phyloP scores from a whole-genome alignment of 371 early-diverging fungal species.

The Neoconidiobolus thromboides region DNA sequence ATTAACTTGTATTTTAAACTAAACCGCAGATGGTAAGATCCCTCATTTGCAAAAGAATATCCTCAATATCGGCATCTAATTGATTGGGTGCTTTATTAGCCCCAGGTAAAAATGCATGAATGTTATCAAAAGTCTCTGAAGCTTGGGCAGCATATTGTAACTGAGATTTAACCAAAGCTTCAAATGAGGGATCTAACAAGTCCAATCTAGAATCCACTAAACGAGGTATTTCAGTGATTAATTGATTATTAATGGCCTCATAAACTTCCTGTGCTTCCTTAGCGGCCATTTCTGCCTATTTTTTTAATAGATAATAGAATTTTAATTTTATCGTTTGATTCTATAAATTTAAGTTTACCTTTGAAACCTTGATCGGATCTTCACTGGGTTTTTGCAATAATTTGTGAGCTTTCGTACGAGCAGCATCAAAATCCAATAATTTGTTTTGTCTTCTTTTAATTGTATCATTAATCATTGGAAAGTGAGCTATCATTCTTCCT shows the following conservation, averaged over 20 bases:
- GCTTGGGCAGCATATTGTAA: constrained; percentile 24
- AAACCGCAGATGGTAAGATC: constrained; percentile 72
- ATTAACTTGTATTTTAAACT: constrained; percentile 6
- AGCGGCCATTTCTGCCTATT: constrained; percentile 58
- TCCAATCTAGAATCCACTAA: constrained; percentile 71
- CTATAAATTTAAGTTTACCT: constrained; percentile 15
- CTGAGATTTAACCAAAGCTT: constrained; percentile 81
- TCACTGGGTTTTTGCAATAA: constrained; percentile 61
- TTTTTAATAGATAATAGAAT: constrained; percentile 5
- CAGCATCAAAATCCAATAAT: constrained; percentile 71
- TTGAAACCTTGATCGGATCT: constrained; percentile 43
- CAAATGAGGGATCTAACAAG: constrained; percentile 82
- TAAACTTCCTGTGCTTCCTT: constrained; percentile 55
- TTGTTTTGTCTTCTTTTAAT: constrained; percentile 74
- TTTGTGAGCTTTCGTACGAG: constrained; percentile 50
- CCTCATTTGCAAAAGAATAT: constrained; percentile 72
- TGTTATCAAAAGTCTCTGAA: constrained; percentile 5
- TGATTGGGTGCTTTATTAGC: constrained; percentile 19
- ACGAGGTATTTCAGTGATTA: constrained; percentile 73
- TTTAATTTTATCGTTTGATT: neutral
- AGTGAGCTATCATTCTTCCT: constrained; percentile 59
- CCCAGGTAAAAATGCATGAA: constrained; percentile 27
- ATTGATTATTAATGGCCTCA: constrained; percentile 55
- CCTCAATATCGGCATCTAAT: constrained; percentile 50
- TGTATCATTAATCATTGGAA: constrained; percentile 84